These are phyloP conservation scores for Pseudoscleropodium purum DNA, from an alignment of 225 moss, liverwort and hornwort species.

Conservation along the genomic window DNA sequence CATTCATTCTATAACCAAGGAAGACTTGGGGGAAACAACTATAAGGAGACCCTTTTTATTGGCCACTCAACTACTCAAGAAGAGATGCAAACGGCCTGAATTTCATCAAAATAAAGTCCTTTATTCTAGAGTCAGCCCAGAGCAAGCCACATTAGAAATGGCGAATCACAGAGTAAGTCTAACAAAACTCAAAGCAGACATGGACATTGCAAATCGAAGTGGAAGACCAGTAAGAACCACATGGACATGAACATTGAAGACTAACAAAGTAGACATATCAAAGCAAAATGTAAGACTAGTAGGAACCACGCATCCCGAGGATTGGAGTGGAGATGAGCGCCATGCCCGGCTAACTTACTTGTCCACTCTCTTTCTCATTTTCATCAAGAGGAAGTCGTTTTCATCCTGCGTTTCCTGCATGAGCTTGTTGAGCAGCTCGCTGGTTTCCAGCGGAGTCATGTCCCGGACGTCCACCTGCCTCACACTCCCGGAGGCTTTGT, in stretches of 20 bases:
- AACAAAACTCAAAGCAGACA: neutral
- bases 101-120: neutral
- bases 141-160: neutral
- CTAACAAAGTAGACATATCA: neutral
- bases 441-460: constrained; percentile 22
- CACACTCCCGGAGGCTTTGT: constrained; percentile 19
- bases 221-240: neutral
- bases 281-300: neutral
- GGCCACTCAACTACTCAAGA: too few species aligned
- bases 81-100: neutral
- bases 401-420: constrained; percentile 26
- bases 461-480: constrained; percentile 43
- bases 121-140: neutral
- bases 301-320: neutral
- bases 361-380: constrained; percentile 36
- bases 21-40: neutral
- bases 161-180: neutral
- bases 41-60: neutral
- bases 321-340: neutral
- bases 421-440: constrained; percentile 32
- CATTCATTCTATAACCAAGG: neutral
- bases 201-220: neutral
- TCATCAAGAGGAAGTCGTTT: constrained; percentile 15
- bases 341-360: neutral
- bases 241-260: neutral